Conservation (phyloP, 768 basidiomycete species). For the Leccinum longicurvipes region DNA sequence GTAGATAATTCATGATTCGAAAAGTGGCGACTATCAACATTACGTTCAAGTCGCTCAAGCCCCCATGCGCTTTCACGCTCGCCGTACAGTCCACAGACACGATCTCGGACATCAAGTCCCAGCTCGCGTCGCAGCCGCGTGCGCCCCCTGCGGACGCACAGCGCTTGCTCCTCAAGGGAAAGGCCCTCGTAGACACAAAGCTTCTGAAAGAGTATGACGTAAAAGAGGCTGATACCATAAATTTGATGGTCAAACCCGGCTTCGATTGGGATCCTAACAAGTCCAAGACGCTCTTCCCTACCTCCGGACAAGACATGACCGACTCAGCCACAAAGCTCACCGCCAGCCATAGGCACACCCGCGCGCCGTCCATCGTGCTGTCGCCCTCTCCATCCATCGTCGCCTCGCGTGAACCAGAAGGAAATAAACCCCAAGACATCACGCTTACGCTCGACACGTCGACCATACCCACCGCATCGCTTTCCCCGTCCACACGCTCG, state of each 20-base stretch:
- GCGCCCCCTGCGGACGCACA: conserved; percentile 82
- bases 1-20: not conserved
- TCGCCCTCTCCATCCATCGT: conserved; percentile 67
- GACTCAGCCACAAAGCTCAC: conserved; percentile 23
- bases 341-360: conserved; percentile 46
- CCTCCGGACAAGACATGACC: conserved; percentile 19
- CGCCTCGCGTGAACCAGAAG: conserved; percentile 37
- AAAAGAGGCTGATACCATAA: conserved; percentile 77
- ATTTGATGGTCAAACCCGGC: conserved; percentile 82
- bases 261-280: conserved; percentile 59
- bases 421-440: conserved; percentile 54
- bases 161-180: conserved; percentile 89
- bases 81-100: conserved; percentile 78
- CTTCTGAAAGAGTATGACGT: conserved; percentile 89
- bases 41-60: conserved; percentile 91
- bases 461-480: conserved; percentile 43
- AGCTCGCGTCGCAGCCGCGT: conserved; percentile 59
- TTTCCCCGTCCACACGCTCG: conserved; percentile 35
- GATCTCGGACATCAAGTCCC: conserved; percentile 73
- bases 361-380: conserved; percentile 75
- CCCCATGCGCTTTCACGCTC: conserved; percentile 71
- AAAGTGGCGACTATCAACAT: conserved; percentile 46
- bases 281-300: conserved; percentile 23
- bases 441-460: conserved; percentile 65
- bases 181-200: conserved; percentile 85